Percentiles rank a stretch among this genome's conserved stretches.
phyloP scores from a whole-genome alignment of 139 green algal genomes.

The Zygnema circumcarinatum region DNA sequence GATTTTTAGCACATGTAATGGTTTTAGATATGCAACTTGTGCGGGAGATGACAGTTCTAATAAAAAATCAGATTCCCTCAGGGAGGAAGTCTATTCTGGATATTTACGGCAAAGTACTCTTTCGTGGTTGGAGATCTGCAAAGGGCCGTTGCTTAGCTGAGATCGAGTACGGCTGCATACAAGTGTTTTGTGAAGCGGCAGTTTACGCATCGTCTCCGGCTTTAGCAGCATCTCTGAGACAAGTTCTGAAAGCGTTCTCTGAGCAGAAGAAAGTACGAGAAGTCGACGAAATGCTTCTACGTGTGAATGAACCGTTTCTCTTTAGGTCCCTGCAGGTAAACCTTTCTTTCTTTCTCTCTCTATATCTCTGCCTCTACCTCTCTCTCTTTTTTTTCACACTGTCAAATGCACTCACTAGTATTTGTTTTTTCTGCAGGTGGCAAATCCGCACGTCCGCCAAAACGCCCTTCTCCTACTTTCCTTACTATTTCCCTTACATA shows the following conservation, averaged over 20 bases:
- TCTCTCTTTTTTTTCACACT: no score
- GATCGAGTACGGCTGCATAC: conserved; percentile 72
- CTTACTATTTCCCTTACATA: conserved; percentile 80
- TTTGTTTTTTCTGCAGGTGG: conserved; percentile 47
- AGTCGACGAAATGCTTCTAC: conserved; percentile 76
- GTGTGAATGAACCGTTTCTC: conserved; percentile 84
- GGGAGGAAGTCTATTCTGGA: conserved; percentile 74
- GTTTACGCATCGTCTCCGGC: conserved; percentile 68
- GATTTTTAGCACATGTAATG: conserved; percentile 78
- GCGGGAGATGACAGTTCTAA: conserved; percentile 73
- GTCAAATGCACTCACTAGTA: no score
- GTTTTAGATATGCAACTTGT: conserved; percentile 72
- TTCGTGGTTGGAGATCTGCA: conserved; percentile 75
- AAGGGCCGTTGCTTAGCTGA: conserved; percentile 66
- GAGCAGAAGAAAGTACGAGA: conserved; percentile 64
- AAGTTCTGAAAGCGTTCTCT: conserved; percentile 72
- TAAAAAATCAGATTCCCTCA: conserved; percentile 80
- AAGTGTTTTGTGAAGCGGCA: conserved; percentile 63
- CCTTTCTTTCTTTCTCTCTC: no score
- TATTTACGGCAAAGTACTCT: conserved; percentile 81
- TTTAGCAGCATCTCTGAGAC: conserved; percentile 69
- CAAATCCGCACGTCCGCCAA: conserved; percentile 76
- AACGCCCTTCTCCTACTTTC: conserved; percentile 78
- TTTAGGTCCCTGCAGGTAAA: conserved; percentile 68
- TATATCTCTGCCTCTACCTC: no score